Evolutionary conservation across 768 basidiomycete species (phyloP), one percentile per base, ranked within the genome.

Genomic region (Podaxis sp.): DNA sequence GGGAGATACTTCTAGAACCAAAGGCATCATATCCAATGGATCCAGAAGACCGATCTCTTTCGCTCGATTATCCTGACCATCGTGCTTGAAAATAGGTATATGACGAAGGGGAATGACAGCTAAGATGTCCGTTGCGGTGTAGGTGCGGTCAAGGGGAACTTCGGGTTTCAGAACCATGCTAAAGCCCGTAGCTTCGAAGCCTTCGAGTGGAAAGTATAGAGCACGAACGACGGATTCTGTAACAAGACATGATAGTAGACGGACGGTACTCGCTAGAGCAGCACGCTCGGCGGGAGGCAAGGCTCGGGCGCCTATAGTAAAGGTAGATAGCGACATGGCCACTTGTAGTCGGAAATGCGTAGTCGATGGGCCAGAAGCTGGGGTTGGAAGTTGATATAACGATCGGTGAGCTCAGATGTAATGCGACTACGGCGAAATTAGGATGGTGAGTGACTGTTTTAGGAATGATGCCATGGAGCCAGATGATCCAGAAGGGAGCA

Each of bases 181-280:
- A 59, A 81, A 72, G 0, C 83, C 84, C 30, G 71, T 71, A 4
- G 73, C 71, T 51, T 74, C 71, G 2, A 75, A 66, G 0, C 69
- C 71, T 15, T 69, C 56, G 11, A 80, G 67, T n/a, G 81, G 74
- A 64, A 80, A 68, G 66, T 82, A 87, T 40, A 82, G 69, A 2
- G 83, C 83, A 8, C 73, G 74, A 12, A 80, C 76, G 10, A 86
- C 74, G 6, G 84, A 84, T 70, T 85, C 84, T 1, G 84, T 84
- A 58, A 85, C 83, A 6, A 87, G 77, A 66, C 83, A 85, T 33
- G 84, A 84, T n/a, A 85, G 65, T 3, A 87, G 69, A 28, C 85
- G 81, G 13, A 82, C 74, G 26, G 77, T 72, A 38, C 79, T 79
- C 10, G 81, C 80, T 66, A 85, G 84, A 22, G 76, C 70, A 40